A percentile compares a stretch with the other conserved stretches of the same genome.
Evolutionary conservation across 495 filamentous ascomycete species (phyloP).

Genomic region (Evernia prunastri): DNA sequence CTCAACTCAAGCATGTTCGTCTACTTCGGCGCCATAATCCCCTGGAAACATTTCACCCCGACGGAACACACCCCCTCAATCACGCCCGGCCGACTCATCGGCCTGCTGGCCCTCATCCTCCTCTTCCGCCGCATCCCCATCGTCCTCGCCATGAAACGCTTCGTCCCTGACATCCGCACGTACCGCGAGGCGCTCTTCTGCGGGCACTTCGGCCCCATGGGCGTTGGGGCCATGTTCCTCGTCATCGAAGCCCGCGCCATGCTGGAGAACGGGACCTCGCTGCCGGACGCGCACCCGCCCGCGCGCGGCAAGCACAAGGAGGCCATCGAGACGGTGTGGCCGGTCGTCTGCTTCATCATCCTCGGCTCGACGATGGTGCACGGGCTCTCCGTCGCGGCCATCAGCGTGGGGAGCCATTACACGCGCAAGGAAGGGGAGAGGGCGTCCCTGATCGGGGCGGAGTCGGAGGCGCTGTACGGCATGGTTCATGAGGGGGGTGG

Average conservation of each 20-base stretch:
- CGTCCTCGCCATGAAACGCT: conserved; percentile 37
- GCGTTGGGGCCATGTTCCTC: conserved; percentile 45
- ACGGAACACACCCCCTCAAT: conserved; percentile 30
- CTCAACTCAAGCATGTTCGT: conserved; percentile 46
- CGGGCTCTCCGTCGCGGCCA: conserved; percentile 38
- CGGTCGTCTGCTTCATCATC: conserved; percentile 44
- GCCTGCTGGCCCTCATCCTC: conserved; percentile 39
- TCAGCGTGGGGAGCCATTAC: conserved; percentile 40
- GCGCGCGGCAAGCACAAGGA: conserved; percentile 24
- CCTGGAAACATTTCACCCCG: conserved; percentile 37
- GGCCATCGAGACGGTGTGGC: conserved; percentile 41
- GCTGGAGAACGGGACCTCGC: conserved; percentile 36
- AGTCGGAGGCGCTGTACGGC: conserved; percentile 37
- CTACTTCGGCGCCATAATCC: conserved; percentile 45
- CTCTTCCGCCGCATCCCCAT: conserved; percentile 43
- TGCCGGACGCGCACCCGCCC: conserved; percentile 35
- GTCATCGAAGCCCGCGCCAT: conserved; percentile 45
- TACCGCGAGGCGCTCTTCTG: conserved; percentile 44
- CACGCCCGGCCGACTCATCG: conserved; percentile 35
- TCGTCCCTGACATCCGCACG: conserved; percentile 40
- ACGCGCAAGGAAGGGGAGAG: conserved; percentile 33
- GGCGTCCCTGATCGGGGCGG: conserved; percentile 36
- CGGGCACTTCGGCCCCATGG: conserved; percentile 50
- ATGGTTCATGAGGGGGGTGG: conserved; percentile 42
- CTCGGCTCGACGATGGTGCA: conserved; percentile 44